Base-by-base conservation (phyloP, 2,329 filamentous ascomycete species). In the Neonectria faginata region DNA sequence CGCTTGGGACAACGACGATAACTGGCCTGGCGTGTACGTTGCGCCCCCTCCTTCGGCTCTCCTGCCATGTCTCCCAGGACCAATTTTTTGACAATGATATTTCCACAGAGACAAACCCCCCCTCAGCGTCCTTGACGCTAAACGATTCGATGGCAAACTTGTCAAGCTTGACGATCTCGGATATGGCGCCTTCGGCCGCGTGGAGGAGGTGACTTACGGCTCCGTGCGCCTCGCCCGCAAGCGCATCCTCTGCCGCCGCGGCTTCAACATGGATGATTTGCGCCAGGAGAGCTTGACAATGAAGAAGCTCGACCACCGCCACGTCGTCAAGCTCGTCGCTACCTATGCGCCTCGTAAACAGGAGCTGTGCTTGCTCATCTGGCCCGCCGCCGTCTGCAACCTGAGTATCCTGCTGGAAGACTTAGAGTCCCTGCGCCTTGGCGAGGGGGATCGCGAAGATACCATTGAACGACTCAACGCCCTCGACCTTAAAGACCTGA, bases 321-420 rank as follows among this genome's bases (percentile, higher is more conserved):
- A 85, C 69, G 81, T 85, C 51, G 78, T 85, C 60, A 82, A 79
- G 69, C 71, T 85, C 22, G 79, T 84, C 18, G 83, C 82, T 2
- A 81, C 83, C 1, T 85, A 85, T 67, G 80, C 79, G 44, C 75
- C 77, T 6, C 77, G 76, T 25, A 74, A 71, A 10, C 77, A 79
- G 62, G 76, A 82, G 60, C 70, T 85, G 5, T 84, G 80, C 60
- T 72, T 85, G 11, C 76, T 85, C 44, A 77, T 84, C 31, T 84
- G 82, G 79, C 83, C 83, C 11, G 82, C 79, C 27, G 83, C 82
- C 20, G 76, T 81, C 7, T 84, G 82, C 74, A 83, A 82, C 65
- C 70, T 85, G 42, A 76, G 76, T 58, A 74, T 69, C 33, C 75
- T 85, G 10, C 75, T 84, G 18, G 76, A 79, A 47, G 82, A 84